Evolutionary conservation across 1,284 basidiomycete genomes (phyloP).

Genomic region (Pascua sp.): DNA sequence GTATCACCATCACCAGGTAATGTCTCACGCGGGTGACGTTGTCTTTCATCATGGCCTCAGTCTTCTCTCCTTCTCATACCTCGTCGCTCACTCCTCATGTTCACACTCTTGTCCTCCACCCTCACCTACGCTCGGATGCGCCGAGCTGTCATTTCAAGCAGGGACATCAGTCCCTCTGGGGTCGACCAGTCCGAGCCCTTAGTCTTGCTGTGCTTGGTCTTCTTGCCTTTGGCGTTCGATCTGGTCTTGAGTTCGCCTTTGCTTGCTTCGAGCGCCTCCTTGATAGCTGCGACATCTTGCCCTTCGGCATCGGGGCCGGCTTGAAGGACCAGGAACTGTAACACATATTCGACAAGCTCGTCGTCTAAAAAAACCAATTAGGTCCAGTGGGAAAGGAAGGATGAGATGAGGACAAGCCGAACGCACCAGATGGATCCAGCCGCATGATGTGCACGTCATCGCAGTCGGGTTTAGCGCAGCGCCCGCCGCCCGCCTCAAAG

Average conservation of each 20-base stretch:
- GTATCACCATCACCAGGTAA: no score
- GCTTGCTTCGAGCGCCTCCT: constrained; percentile 10
- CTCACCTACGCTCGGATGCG: no score
- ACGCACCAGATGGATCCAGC: constrained; percentile 33
- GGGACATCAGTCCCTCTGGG: no score
- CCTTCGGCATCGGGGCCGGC: not conserved
- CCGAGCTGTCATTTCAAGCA: no score
- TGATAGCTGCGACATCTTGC: not conserved
- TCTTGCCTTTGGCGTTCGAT: not conserved
- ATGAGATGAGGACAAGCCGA: not conserved
- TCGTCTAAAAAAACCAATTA: constrained; percentile 22
- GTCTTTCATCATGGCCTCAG: no score
- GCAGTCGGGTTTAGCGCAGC: constrained; percentile 36
- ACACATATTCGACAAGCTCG: constrained; percentile 34
- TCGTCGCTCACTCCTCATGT: no score
- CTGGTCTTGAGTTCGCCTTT: constrained; percentile 4
- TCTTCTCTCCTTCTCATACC: no score
- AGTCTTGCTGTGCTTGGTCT: no score
- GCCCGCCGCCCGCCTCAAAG: constrained; percentile 37
- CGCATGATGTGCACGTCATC: constrained; percentile 31
- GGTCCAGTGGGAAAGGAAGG: constrained; percentile 6
- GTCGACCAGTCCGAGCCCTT: no score
- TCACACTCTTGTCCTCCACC: no score
- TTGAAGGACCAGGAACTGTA: constrained; percentile 7
- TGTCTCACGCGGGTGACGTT: no score